Base-by-base conservation (phyloP, 2,329 filamentous ascomycete species). In the Phialocephala sp. region DNA sequence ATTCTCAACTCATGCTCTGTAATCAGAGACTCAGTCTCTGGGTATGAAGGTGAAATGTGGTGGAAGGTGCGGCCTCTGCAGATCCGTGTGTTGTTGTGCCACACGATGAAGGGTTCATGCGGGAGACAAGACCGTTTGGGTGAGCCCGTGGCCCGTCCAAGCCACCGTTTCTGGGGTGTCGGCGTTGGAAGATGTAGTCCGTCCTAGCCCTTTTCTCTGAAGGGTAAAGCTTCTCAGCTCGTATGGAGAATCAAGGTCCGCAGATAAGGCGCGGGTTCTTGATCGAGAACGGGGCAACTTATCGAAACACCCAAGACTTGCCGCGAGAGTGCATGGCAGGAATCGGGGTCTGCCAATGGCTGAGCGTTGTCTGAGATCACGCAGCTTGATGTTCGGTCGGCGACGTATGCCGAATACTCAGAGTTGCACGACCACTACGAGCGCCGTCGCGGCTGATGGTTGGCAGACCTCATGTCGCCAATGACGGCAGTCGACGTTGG, bases 401-500 rank as follows among this genome's bases (percentile, higher is more conserved):
- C 65, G 58, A 65, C 61, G 56, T 64, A 63, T 65, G 60, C 62
- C 60, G 59, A 66, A 54, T 60, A 56, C 60, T 57, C 32, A 18
- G 41, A 57, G 45, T 65, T 36, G 24, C 65, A 50, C 58, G 41
- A 50, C 24, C 43, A 32, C 18, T 32, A n/a, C 39, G 50, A 54
- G 61, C 64, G 55, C 45, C 60, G 55, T 59, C 58, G 63, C 63
- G 52, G 66, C 60, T 61, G 52, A 41, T 52, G 60, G 39, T 60
- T 60, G 24, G 50, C 47, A 43, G 54, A 57, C 54, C 52, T 62
- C 58, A 43, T 12, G 56, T 62, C 63, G 22, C 50, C 56, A 63
- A 41, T 59, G 52, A 66, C 68, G 67, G 68, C 69, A 71, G 56
- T 70, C 57, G 64, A 66, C 58, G 54, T 69, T 69, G 61, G 60